Evolutionary conservation across 1,284 basidiomycete genomes (phyloP).

Genomic region (Malassezia equina): DNA sequence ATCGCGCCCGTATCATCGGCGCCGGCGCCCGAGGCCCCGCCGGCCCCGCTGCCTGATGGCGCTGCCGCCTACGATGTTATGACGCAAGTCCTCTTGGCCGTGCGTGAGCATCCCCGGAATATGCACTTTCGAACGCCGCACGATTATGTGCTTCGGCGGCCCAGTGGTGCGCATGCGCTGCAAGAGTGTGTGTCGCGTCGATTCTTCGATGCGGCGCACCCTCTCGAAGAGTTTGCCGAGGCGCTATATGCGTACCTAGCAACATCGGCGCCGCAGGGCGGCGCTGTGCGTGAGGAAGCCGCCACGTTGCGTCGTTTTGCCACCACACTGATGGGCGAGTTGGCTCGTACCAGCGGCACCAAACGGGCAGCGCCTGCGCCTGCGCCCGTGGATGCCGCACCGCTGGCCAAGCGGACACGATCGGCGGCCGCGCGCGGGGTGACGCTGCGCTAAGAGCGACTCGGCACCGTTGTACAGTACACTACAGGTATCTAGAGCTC

Average conservation of each 20-base stretch:
- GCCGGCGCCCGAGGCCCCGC: background rate
- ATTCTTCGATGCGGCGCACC: background rate
- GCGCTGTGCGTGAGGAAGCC: background rate
- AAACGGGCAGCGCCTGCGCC: background rate
- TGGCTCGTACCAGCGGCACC: background rate
- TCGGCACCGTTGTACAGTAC: conserved; percentile 3
- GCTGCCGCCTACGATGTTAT: conserved; percentile 12
- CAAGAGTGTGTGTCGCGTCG: conserved; percentile 3
- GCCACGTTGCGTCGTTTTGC: conserved; percentile 3
- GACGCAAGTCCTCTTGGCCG: conserved; percentile 8
- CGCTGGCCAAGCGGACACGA: conserved; percentile 13
- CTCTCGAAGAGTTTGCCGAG: conserved; percentile 6
- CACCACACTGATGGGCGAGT: conserved; percentile 11
- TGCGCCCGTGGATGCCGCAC: background rate
- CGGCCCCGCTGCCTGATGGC: background rate
- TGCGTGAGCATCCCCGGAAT: conserved; percentile 15
- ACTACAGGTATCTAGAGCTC: conserved; percentile 18
- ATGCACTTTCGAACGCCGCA: conserved; percentile 7
- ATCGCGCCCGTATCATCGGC: background rate
- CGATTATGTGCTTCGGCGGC: background rate
- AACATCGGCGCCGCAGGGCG: background rate
- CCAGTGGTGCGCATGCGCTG: background rate
- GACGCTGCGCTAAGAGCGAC: background rate
- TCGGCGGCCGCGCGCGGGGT: background rate
- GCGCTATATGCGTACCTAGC: conserved; percentile 6